Evolutionary conservation across 345 rosid species (phyloP), one percentile per base, ranked within the genome.

Genomic region (Brassica cretica): DNA sequence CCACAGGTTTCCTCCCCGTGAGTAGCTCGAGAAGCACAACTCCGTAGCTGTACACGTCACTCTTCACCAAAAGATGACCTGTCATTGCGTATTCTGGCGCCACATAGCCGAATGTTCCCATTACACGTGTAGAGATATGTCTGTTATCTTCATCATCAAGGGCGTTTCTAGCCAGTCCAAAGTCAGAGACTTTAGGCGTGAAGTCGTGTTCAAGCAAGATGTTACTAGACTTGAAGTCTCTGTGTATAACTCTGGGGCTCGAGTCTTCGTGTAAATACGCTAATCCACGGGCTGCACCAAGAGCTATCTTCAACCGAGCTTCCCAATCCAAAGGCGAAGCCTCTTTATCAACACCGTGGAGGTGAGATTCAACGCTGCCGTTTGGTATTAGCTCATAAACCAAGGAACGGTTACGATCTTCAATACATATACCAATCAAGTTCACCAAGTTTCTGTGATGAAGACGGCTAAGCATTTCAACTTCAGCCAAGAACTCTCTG

Each of bases 81-180:
- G 98, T 93, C 98, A 95, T 91, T n/a, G 99, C 99, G 66, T 95
- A 95, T 81, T 95, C 97, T 0, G 98, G 97, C 5, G 99, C 99
- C 19, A 93, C 97, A 76, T 95, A 93, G 98, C 99, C 99, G 49
- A 95, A 95, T 12, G 99, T 95, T 73, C 99, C 99, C 99, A 95
- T 95, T 59, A 95, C 96, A 3, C 98, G 97, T 0, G 97, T 95
- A 2, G 99, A 95, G 81, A 95, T 95, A 81, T 95, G 98, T 63
- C 84, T 82, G 76, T 80, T 87, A 70, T 92, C 93, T 91, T 89
- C 99, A 35, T 95, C 99, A 46, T 79, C 82, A 75, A 93, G 65
- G 59, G 99, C 98, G 5, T 88, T 89, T 71, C 99, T 85, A 70
- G 99, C 99, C 80, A 95, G 85, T 80, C 99, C 99, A 69, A 95